Evolutionary conservation across 2,329 filamentous ascomycete species (phyloP).

Genomic region (Coniochaeta prunicola): DNA sequence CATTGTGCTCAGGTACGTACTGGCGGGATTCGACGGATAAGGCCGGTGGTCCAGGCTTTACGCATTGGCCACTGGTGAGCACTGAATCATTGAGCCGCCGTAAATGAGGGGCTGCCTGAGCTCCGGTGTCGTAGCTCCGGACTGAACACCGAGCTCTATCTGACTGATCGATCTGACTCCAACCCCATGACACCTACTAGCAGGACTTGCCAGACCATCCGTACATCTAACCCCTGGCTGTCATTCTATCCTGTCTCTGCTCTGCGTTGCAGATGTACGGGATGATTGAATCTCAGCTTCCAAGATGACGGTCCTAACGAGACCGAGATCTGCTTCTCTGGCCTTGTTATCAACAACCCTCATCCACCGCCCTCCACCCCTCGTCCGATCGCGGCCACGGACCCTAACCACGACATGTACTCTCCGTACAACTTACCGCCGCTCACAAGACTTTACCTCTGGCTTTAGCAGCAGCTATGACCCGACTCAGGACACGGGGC

Average conservation of each 20-base stretch:
- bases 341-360: neutral
- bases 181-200: neutral
- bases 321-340: neutral
- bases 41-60: neutral
- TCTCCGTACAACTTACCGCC: constrained; percentile 24
- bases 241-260: neutral
- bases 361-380: neutral
- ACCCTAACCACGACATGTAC: constrained; percentile 15
- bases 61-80: neutral
- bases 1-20: no score
- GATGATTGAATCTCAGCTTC: neutral
- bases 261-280: neutral
- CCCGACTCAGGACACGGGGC: constrained; percentile 41
- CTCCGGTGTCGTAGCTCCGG: neutral
- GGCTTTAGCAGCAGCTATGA: constrained; percentile 55
- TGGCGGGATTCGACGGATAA: neutral
- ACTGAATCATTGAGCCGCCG: neutral
- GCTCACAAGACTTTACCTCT: constrained; percentile 44
- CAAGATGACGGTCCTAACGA: constrained; percentile 3
- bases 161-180: neutral
- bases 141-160: neutral
- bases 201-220: neutral
- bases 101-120: neutral
- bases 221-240: neutral
- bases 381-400: neutral